Evolutionary conservation across 352 stramenopile genomes (phyloP).

Genomic region (Globisporangium recalcitrans): DNA sequence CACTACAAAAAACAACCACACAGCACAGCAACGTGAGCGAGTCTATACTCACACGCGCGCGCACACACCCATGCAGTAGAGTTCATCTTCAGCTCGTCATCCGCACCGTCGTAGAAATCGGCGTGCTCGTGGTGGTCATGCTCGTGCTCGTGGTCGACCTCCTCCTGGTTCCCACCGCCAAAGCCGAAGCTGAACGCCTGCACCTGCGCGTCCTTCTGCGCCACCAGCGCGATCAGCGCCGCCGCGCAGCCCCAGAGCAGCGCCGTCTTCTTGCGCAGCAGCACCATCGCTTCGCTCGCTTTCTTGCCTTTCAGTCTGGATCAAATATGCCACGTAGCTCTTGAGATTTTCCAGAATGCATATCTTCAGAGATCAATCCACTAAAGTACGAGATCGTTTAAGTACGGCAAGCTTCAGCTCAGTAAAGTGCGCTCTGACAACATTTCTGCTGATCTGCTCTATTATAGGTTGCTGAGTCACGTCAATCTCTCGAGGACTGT

Average conservation of each 20-base stretch:
- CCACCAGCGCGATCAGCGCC: slow-evolving; percentile 27
- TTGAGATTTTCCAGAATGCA: slow-evolving; percentile 7
- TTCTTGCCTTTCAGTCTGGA: no score
- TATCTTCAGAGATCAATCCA: slow-evolving; percentile 1
- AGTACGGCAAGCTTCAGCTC: no score
- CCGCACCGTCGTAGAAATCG: slow-evolving; percentile 68
- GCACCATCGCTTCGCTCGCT: slow-evolving; percentile 19
- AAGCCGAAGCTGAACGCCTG: slow-evolving; percentile 50
- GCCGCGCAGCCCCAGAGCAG: slow-evolving; percentile 25
- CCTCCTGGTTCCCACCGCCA: slow-evolving; percentile 33
- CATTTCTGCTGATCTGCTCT: no score
- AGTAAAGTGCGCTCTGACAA: no score
- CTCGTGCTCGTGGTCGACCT: slow-evolving; percentile 22
- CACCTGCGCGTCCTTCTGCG: slow-evolving; percentile 22
- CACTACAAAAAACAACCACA: slow-evolving; percentile 25
- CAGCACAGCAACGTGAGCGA: not conserved
- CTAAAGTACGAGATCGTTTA: not conserved
- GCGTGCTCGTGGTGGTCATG: slow-evolving; percentile 59
- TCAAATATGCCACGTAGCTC: slow-evolving; percentile 8
- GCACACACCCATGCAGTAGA: slow-evolving; percentile 13
- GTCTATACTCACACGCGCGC: not conserved
- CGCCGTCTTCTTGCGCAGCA: slow-evolving; percentile 18
- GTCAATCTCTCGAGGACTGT: no score
- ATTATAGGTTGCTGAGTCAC: no score
- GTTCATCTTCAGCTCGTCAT: not conserved